These are phyloP conservation scores for Castanospermum australe DNA, from an alignment of 306 rosid species.

Conservation along the genomic window DNA sequence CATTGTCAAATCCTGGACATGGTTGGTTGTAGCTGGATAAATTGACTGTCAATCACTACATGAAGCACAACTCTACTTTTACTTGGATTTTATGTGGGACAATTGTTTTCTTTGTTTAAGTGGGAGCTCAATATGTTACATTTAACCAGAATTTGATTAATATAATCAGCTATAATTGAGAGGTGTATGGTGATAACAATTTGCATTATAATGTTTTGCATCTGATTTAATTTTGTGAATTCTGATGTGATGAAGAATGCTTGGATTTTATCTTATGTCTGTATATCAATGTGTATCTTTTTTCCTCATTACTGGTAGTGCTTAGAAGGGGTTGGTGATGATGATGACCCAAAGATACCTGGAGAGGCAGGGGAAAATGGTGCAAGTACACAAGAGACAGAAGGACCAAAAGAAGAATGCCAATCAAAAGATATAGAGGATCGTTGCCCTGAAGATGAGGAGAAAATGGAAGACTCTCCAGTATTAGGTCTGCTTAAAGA, in stretches of 20 bases:
- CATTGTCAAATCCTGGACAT: neutral
- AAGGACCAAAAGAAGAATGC: constrained; percentile 46
- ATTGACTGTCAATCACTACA: neutral
- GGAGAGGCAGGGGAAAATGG: constrained; percentile 51
- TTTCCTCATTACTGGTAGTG: constrained; percentile 46
- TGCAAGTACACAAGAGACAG: constrained; percentile 40
- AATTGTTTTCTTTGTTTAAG: neutral
- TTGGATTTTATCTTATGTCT: neutral
- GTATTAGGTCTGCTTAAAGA: constrained; percentile 66
- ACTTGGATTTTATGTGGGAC: neutral
- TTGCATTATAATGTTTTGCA: constrained; percentile 1
- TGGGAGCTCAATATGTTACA: neutral
- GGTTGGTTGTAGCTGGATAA: neutral
- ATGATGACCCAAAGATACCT: constrained; percentile 48
- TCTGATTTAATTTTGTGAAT: neutral
- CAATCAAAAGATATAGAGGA: constrained; percentile 50
- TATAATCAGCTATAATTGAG: neutral
- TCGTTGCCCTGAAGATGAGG: constrained; percentile 51
- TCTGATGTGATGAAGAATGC: constrained; percentile 14
- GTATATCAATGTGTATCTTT: constrained; percentile 21
- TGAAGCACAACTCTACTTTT: neutral
- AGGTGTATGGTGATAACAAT: constrained; percentile 14
- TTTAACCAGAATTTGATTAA: neutral
- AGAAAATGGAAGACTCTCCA: constrained; percentile 77
- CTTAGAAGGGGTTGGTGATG: constrained; percentile 63